A percentile compares a stretch with the other conserved stretches of the same genome.
These are phyloP conservation scores for Boletus mariae DNA, from an alignment of 1,284 basidiomycete genomes.

Conservation along the genomic window DNA sequence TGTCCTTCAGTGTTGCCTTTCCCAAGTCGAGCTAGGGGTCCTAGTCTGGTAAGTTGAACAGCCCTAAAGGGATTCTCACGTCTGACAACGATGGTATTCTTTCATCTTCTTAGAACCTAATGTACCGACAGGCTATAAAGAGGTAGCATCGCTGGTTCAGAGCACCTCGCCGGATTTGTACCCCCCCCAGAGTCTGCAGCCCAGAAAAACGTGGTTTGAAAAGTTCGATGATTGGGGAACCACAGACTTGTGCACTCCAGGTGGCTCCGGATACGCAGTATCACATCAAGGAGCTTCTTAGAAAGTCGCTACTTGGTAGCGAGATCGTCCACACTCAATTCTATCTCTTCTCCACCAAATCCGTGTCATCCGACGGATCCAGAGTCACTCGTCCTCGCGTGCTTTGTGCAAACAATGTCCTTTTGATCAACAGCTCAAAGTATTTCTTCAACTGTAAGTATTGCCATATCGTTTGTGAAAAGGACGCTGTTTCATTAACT, in stretches of 20 bases:
- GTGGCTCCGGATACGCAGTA: background rate
- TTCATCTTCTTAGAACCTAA: background rate
- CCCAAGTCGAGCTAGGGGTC: background rate
- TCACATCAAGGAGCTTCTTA: constrained; percentile 7
- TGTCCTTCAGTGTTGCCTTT: background rate
- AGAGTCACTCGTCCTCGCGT: background rate
- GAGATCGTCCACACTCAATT: constrained; percentile 13
- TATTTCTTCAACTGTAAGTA: constrained; percentile 10
- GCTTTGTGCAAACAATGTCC: constrained; percentile 7
- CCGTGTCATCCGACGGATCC: background rate
- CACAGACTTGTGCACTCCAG: background rate
- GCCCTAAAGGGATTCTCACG: background rate
- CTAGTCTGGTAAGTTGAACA: background rate
- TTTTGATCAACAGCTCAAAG: constrained; percentile 5
- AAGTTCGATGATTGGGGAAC: too few species aligned
- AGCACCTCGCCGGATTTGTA: background rate
- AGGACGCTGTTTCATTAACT: background rate
- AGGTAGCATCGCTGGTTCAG: background rate
- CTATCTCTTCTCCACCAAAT: constrained; percentile 9
- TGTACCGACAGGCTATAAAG: background rate
- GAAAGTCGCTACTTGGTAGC: constrained; percentile 13
- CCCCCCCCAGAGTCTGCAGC: background rate
- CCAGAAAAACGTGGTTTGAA: too few species aligned
- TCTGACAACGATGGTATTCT: background rate
- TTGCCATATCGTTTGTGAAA: too few species aligned